Evolutionary conservation across 2,329 filamentous ascomycete species (phyloP), one percentile per base, ranked within the genome.

Genomic region (Parastagonospora avenae): DNA sequence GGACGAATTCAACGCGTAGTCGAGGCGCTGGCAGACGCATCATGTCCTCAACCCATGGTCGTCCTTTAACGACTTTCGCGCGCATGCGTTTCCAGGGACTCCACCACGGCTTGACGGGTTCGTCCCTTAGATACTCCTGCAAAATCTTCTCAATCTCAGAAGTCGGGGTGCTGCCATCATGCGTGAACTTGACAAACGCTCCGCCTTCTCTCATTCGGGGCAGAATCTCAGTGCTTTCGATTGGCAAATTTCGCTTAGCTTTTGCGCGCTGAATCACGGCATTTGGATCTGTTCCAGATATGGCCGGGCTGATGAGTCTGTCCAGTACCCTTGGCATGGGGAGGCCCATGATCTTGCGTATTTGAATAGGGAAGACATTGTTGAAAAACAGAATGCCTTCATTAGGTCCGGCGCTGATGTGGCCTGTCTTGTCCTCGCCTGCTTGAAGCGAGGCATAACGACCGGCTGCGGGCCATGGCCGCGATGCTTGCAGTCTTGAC

Each of bases 11-110:
- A 16, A 97, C 86, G 61, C 85, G 89, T 32, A 99, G 67, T 27
- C 90, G 82, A 35, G 80, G 80, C 50, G 87, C 91, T 0, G 94
- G 94, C 43, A 92, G 86, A 6, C 92, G 85, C 61, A 91, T 89
- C 27, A 99, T 77, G 69, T 99, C 94, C 67, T 97, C 94, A 2
- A 97, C 82, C 94, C 94, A 99, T 0, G 94, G 94, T 16, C 87
- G 85, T 8, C 94, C 94, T 48, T 85, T 81, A 2, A 99, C 94
- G 6, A 92, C 77, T 19, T 86, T 86, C 1, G 87, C 86, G 42
- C 84, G 82, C 49, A 96, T 87, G 11, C 82, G 85, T 3, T 86
- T 85, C 58, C 96, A 87, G 0, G 92, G 92, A 61, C 88, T 95
- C 78, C 94, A 97, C 90, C 92, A 96, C 2, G 93, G 92, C 54